Evolutionary conservation across 164 flowering plant genomes (phyloP).

Genomic region (Sedum album): DNA sequence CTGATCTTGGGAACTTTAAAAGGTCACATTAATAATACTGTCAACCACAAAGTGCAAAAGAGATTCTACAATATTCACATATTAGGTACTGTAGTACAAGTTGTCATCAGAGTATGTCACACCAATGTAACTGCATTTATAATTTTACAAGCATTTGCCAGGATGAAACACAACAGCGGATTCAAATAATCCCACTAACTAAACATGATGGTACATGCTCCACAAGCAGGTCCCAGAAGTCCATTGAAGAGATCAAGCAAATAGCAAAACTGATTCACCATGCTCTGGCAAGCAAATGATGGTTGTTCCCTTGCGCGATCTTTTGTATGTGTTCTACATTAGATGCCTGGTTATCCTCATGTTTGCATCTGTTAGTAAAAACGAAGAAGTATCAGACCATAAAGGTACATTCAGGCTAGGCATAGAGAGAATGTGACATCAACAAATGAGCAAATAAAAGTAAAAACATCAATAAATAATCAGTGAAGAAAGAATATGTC

Average conservation of each 20-base stretch:
- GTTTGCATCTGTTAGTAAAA: not conserved
- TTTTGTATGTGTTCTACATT: not conserved
- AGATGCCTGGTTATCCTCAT: not conserved
- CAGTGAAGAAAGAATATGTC: not conserved
- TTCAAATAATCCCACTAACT: not conserved
- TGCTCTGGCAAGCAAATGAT: not conserved
- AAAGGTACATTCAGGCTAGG: not conserved
- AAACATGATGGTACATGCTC: not conserved
- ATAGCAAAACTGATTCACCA: not conserved
- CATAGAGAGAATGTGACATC: not conserved
- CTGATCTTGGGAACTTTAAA: not conserved
- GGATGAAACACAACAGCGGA: not conserved
- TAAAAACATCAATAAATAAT: not conserved
- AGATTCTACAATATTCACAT: slow-evolving; percentile 4
- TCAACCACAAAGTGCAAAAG: not conserved
- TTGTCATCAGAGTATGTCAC: not conserved
- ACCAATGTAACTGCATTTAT: not conserved
- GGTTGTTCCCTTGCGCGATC: not conserved
- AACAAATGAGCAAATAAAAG: not conserved
- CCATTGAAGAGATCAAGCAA: not conserved
- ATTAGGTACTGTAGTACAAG: not conserved
- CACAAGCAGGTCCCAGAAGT: not conserved
- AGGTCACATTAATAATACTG: not conserved
- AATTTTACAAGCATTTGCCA: not conserved
- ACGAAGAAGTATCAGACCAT: not conserved